Evolutionary conservation across 345 rosid species (phyloP).

Genomic region (Reutealis trisperma): DNA sequence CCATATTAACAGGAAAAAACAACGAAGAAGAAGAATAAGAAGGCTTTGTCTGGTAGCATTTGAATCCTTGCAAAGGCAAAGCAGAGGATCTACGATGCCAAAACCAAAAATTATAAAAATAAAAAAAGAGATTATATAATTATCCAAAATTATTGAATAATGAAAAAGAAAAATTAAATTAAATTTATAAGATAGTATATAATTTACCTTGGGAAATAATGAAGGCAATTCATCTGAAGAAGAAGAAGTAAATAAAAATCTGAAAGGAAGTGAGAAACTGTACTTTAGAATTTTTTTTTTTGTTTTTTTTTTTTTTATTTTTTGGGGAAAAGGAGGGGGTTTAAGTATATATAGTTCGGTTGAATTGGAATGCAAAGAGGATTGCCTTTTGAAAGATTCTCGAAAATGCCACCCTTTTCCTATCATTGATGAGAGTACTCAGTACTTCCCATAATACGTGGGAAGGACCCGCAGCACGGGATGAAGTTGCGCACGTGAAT

Average conservation of each 20-base stretch:
- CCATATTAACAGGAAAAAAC: conserved; percentile 20
- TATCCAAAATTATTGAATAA: neutral
- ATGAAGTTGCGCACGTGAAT: neutral
- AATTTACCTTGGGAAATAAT: conserved; percentile 59
- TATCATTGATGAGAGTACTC: too few species aligned
- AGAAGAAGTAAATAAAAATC: neutral
- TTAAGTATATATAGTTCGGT: neutral
- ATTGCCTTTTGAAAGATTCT: conserved; percentile 26
- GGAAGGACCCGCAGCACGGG: neutral
- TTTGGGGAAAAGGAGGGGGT: too few species aligned
- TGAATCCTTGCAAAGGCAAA: conserved; percentile 48
- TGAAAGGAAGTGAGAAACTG: neutral
- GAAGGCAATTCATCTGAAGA: conserved; percentile 57
- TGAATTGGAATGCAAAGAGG: conserved; percentile 1
- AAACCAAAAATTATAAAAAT: neutral
- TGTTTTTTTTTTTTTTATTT: neutral
- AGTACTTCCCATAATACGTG: neutral
- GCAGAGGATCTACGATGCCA: conserved; percentile 51
- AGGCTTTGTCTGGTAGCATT: conserved; percentile 37
- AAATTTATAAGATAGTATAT: neutral
- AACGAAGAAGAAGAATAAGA: conserved; percentile 10
- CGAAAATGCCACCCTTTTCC: conserved; percentile 14
- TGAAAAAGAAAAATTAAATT: neutral
- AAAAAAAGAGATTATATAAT: neutral
- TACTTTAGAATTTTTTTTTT: neutral